phyloP scores from a whole-genome alignment of 2,329 filamentous ascomycete species.

The Alternaria tenuissima region DNA sequence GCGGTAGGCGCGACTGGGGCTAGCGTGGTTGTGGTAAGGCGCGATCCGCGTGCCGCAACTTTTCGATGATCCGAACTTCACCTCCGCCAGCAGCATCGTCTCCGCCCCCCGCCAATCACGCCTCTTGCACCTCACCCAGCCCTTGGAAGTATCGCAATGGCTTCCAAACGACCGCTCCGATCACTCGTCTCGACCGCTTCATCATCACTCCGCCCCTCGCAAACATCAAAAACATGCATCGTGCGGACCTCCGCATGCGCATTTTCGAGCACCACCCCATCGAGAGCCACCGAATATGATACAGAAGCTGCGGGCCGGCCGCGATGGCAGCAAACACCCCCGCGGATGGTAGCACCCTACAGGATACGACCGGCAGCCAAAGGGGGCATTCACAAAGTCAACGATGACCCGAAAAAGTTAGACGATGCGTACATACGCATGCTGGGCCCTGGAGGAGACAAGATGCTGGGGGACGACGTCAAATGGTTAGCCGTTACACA shows the following conservation, averaged over 20 bases:
- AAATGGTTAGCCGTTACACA: slow-evolving; percentile 98
- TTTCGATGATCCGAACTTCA: slow-evolving; percentile 41
- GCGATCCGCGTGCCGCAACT: slow-evolving; percentile 34
- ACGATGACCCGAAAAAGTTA: slow-evolving; percentile 75
- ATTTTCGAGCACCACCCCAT: slow-evolving; percentile 41
- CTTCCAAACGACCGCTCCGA: slow-evolving; percentile 57
- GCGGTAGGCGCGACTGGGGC: slow-evolving; percentile 22
- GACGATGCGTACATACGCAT: slow-evolving; percentile 81
- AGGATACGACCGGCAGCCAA: slow-evolving; percentile 66
- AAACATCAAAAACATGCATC: slow-evolving; percentile 32
- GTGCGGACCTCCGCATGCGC: slow-evolving; percentile 49
- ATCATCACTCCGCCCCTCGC: slow-evolving; percentile 37
- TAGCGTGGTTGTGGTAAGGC: slow-evolving; percentile 28
- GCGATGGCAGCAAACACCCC: slow-evolving; percentile 61
- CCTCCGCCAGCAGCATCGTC: slow-evolving; percentile 16
- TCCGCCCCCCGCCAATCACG: slow-evolving; percentile 17
- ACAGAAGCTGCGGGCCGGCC: slow-evolving; percentile 48
- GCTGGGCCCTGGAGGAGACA: slow-evolving; percentile 75
- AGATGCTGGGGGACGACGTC: slow-evolving; percentile 83
- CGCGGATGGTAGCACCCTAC: slow-evolving; percentile 57
- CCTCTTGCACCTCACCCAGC: slow-evolving; percentile 25
- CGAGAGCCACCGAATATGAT: slow-evolving; percentile 39
- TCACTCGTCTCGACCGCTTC: slow-evolving; percentile 38
- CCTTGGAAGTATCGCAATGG: slow-evolving; percentile 50
- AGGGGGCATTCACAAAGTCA: slow-evolving; percentile 71